Base-by-base conservation (phyloP, 495 filamentous ascomycete genomes). In the Hyaloscypha bicolor region DNA sequence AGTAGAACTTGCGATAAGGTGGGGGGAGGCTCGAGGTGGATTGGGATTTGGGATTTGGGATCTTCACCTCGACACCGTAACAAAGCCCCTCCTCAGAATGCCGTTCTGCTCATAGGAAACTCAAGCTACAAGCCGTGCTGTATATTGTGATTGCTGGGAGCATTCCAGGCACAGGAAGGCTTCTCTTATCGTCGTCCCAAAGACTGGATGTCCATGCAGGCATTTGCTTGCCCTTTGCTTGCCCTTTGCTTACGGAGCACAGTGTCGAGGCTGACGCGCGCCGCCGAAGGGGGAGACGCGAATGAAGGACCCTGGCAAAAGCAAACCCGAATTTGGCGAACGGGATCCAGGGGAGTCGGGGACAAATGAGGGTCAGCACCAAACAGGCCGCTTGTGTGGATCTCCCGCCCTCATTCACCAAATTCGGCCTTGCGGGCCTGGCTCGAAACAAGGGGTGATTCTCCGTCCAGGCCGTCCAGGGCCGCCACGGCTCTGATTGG, bases 381-480 rank as follows among this genome's bases (percentile, higher is more conserved):
- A 37, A 60, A 37, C 9, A 14, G n/a, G 56, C 35, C 31, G 19
- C 3, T 25, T 11, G 12, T 2, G 33, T 30, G 56, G 56, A 60
- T 60, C 56, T 60, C 56, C 56, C 56, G 56, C 56, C 56, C 37
- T 37, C 2, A 37, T 59, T n/a, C 29, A 21, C 9, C 56, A 33
- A 33, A 30, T 31, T 9, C 29, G 19, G 11, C 33, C 14, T 14
- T 25, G 25, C 25, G 25, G 25, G 25, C 22, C 56, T 60, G 29
- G 22, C 29, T 30, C 14, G 56, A 21, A 33, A 30, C 55, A 30
- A 6, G 30, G 55, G 19, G 30, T 25, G 55, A 29, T 58, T 25
- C 19, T 25, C 51, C 51, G 22, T 53, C 19, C 21, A 56, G 53
- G 53, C 22, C 16, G 22, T 3, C 16, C 21, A 56, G 53, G 53